Percentiles rank a stretch among this genome's conserved stretches.
These are phyloP conservation scores for Metschnikowia reukaufii DNA, from an alignment of 805 yeast genomes.

Conservation along the genomic window DNA sequence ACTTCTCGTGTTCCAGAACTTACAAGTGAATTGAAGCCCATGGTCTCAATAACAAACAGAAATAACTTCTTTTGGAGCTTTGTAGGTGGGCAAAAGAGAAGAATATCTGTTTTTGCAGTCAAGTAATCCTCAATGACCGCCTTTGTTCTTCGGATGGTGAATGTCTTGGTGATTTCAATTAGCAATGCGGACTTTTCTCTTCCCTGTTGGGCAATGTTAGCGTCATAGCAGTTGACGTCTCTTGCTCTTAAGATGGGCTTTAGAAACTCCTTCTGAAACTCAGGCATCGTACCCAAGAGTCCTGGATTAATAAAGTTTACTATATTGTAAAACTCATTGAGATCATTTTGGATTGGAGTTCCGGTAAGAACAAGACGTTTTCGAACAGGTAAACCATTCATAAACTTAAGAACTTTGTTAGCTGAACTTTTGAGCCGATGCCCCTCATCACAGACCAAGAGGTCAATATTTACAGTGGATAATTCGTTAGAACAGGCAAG, in stretches of 20 bases:
- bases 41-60: constrained; percentile 44
- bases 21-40: constrained; percentile 33
- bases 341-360: constrained; percentile 92
- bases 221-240: constrained; percentile 56
- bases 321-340: constrained; percentile 77
- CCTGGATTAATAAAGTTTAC: constrained; percentile 86
- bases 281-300: constrained; percentile 59
- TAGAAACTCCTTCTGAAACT: constrained; percentile 61
- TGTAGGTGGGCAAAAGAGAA: constrained; percentile 79
- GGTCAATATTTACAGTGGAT: constrained; percentile 50
- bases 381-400: constrained; percentile 54
- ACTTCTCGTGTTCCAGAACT: constrained; percentile 39
- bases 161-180: constrained; percentile 59
- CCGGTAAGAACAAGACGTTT: constrained; percentile 75
- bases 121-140: constrained; percentile 54
- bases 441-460: constrained; percentile 93
- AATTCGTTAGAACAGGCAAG: constrained; percentile 54
- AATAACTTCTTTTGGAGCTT: constrained; percentile 56
- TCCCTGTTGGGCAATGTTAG: constrained; percentile 53
- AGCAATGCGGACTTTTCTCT: constrained; percentile 62
- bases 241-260: constrained; percentile 73
- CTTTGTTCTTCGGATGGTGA: constrained; percentile 73
- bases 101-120: constrained; percentile 72
- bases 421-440: constrained; percentile 78
- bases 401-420: constrained; percentile 67